These are phyloP conservation scores for Rhododendron griersonianum DNA, from an alignment of 148 eudicot genomes.

Conservation along the genomic window DNA sequence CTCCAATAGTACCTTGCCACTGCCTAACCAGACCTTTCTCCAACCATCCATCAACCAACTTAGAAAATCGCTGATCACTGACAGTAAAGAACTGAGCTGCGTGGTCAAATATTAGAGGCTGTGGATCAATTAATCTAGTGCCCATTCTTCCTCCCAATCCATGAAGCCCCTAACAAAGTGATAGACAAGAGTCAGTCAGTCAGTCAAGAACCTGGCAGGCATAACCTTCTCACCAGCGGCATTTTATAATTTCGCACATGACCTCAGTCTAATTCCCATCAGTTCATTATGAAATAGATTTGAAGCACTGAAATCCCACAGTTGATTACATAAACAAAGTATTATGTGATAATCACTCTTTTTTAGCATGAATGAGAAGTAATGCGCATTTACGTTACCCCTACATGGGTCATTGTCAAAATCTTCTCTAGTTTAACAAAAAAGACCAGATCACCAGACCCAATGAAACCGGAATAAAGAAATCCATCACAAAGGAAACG, in stretches of 20 bases:
- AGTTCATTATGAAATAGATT: background rate
- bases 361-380: background rate
- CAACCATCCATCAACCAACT: conserved; percentile 69
- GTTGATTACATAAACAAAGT: background rate
- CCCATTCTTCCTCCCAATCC: conserved; percentile 99
- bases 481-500: background rate
- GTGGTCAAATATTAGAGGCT: conserved; percentile 72
- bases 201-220: conserved; percentile 1
- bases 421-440: background rate
- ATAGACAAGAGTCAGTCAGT: conserved; percentile 7
- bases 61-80: conserved; percentile 59
- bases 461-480: background rate
- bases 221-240: background rate
- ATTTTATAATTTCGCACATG: background rate
- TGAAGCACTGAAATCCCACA: background rate
- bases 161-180: conserved; percentile 63
- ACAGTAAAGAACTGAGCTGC: conserved; percentile 95
- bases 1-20: conserved; percentile 81
- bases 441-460: background rate
- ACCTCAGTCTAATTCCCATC: background rate
- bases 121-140: conserved; percentile 69
- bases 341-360: background rate
- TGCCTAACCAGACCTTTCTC: conserved; percentile 61
- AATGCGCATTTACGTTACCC: background rate
- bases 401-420: background rate